phyloP scores from a whole-genome alignment of 371 early-diverging fungal species.

The Saksenaea oblongispora region DNA sequence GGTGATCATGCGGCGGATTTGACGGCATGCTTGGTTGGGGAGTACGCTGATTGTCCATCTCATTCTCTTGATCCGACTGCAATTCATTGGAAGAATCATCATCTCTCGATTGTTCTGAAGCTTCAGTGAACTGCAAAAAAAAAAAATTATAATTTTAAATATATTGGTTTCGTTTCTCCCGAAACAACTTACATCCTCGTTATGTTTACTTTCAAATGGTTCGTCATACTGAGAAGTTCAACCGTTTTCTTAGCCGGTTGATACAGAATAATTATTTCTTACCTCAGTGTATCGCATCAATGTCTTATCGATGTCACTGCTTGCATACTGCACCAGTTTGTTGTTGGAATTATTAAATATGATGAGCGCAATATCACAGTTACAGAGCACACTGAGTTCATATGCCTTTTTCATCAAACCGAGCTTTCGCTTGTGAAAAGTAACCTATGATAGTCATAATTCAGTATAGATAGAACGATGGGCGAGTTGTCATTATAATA shows the following conservation, averaged over 20 bases:
- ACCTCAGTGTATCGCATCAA: slow-evolving; percentile 90
- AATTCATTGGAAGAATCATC: slow-evolving; percentile 12
- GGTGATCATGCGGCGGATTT: slow-evolving; percentile 5
- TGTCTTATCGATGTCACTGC: slow-evolving; percentile 90
- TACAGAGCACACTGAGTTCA: slow-evolving; percentile 96
- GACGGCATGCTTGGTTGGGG: slow-evolving; percentile 13
- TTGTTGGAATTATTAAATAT: slow-evolving; percentile 87
- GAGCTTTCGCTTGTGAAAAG: slow-evolving; percentile 97
- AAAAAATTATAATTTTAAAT: not conserved
- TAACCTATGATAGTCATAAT: slow-evolving; percentile 60
- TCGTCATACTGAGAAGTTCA: slow-evolving; percentile 53
- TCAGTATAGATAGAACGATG: not conserved
- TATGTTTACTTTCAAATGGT: slow-evolving; percentile 65
- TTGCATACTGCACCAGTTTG: slow-evolving; percentile 91
- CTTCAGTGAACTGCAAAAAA: slow-evolving; percentile 9
- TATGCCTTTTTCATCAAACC: slow-evolving; percentile 99
- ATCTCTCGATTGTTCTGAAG: slow-evolving; percentile 11
- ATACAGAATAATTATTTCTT: slow-evolving; percentile 8
- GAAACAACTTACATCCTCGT: slow-evolving; percentile 53
- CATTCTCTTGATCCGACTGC: not conserved
- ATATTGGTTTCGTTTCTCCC: not conserved
- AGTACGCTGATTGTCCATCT: slow-evolving; percentile 1
- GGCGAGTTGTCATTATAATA: not conserved
- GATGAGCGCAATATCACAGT: slow-evolving; percentile 94
- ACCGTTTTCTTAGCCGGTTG: not conserved